A percentile compares a stretch with the other conserved stretches of the same genome.
Conservation (phyloP, 495 filamentous ascomycete species). For the Penicillium samsonianum region DNA sequence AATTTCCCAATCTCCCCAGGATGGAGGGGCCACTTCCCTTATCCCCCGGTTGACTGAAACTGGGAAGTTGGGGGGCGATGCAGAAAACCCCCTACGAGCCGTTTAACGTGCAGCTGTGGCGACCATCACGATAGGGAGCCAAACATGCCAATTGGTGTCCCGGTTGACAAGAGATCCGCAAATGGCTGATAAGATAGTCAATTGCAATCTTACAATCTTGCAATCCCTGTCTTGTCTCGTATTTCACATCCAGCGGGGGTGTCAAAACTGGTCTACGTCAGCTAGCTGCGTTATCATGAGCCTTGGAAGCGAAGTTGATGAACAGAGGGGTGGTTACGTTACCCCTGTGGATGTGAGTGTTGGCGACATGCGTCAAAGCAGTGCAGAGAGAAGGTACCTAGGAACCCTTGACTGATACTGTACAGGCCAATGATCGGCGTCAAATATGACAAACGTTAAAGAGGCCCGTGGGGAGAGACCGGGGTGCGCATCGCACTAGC, state of each 20-base stretch:
- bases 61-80: not conserved
- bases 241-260: not conserved
- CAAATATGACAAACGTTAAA: constrained; percentile 10
- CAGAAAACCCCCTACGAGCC: not conserved
- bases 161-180: not conserved
- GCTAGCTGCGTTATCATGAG: constrained; percentile 1
- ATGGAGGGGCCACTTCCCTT: not conserved
- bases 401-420: not conserved
- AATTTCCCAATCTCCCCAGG: not conserved
- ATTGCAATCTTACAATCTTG: not conserved
- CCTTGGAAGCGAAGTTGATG: not conserved
- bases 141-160: not conserved
- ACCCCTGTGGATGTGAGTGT: constrained; percentile 5
- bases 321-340: not conserved
- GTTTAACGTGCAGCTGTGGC: constrained; percentile 4
- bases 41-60: not conserved
- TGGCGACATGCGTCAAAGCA: not conserved
- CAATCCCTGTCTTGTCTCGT: not conserved
- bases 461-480: constrained; percentile 8
- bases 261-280: constrained; percentile 1
- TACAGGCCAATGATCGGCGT: constrained; percentile 7
- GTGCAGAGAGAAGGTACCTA: not conserved
- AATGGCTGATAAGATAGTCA: constrained; percentile 5
- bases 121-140: not conserved
- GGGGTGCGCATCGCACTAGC: not conserved